phyloP scores from a whole-genome alignment of 2,329 filamentous ascomycete species.

The Onygenales sp. region DNA sequence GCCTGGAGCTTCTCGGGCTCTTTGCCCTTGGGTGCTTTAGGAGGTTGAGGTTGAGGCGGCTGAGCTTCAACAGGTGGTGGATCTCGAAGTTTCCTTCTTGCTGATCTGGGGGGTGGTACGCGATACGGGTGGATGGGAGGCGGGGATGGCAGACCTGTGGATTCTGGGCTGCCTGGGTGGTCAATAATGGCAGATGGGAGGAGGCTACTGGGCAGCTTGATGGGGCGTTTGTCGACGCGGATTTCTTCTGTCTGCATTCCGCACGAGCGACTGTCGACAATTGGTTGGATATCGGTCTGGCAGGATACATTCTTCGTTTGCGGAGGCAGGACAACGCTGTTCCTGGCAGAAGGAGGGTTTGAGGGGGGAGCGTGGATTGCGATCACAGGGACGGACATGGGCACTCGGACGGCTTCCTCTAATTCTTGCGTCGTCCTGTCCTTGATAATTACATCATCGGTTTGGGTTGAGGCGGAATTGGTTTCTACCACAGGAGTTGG shows the following conservation, averaged over 20 bases:
- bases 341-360: slow-evolving; percentile 66
- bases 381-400: slow-evolving; percentile 66
- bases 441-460: slow-evolving; percentile 16
- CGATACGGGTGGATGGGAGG: slow-evolving; percentile 25
- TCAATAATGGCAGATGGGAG: slow-evolving; percentile 66
- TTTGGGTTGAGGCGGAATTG: slow-evolving; percentile 22
- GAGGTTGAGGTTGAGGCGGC: slow-evolving; percentile 17
- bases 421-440: slow-evolving; percentile 12
- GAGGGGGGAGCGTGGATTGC: slow-evolving; percentile 83
- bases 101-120: slow-evolving; percentile 24
- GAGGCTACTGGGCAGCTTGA: slow-evolving; percentile 65
- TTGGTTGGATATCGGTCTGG: slow-evolving; percentile 56
- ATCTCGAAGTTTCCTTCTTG: slow-evolving; percentile 19
- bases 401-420: slow-evolving; percentile 9
- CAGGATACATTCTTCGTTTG: slow-evolving; percentile 71
- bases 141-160: slow-evolving; percentile 13
- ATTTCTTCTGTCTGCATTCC: slow-evolving; percentile 87
- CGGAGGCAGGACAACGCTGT: slow-evolving; percentile 67
- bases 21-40: slow-evolving; percentile 12
- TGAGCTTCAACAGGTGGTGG: slow-evolving; percentile 34
- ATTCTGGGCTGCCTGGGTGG: slow-evolving; percentile 29
- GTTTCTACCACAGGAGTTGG: slow-evolving; percentile 1
- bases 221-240: slow-evolving; percentile 65
- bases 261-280: slow-evolving; percentile 41
- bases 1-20: slow-evolving; percentile 46